A percentile compares a stretch with the other conserved stretches of the same genome.
These are phyloP conservation scores for Amaranthus hypochondriacus DNA, from an alignment of 148 eudicot species.

Conservation along the genomic window DNA sequence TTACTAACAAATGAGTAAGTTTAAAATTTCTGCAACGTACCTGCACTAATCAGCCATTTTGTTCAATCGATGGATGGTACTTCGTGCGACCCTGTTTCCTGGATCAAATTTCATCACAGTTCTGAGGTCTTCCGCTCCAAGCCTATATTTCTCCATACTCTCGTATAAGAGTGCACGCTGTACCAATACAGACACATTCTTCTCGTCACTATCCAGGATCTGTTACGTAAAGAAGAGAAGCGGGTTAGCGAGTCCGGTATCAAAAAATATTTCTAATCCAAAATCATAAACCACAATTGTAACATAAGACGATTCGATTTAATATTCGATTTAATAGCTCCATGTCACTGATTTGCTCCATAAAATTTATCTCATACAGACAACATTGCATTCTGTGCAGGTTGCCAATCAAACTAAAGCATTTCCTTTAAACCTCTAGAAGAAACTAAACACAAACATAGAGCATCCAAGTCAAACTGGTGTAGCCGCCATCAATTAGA, in stretches of 20 bases:
- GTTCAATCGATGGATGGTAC: conserved; percentile 86
- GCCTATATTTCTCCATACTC: conserved; percentile 96
- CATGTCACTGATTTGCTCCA: background rate
- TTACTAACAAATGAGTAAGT: conserved; percentile 24
- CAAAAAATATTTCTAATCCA: background rate
- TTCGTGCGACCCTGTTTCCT: conserved; percentile 80
- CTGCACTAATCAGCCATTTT: conserved; percentile 64
- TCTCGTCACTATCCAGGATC: conserved; percentile 62
- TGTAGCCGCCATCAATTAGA: background rate
- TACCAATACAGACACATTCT: conserved; percentile 66
- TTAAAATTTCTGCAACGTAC: background rate
- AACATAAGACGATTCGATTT: background rate
- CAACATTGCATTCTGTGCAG: no score
- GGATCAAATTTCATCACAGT: conserved; percentile 95
- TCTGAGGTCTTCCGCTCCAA: conserved; percentile 94
- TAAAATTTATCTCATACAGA: background rate
- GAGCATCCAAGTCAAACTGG: background rate
- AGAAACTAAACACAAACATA: background rate
- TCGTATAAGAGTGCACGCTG: conserved; percentile 94
- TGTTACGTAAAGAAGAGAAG: conserved; percentile 23
- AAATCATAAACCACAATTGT: background rate
- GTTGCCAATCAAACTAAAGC: background rate
- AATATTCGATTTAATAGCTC: background rate
- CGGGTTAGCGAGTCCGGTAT: background rate
- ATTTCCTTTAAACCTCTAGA: background rate